Evolutionary conservation across 2,329 filamentous ascomycete genomes (phyloP).

Genomic region (Clonostachys rhizophaga): DNA sequence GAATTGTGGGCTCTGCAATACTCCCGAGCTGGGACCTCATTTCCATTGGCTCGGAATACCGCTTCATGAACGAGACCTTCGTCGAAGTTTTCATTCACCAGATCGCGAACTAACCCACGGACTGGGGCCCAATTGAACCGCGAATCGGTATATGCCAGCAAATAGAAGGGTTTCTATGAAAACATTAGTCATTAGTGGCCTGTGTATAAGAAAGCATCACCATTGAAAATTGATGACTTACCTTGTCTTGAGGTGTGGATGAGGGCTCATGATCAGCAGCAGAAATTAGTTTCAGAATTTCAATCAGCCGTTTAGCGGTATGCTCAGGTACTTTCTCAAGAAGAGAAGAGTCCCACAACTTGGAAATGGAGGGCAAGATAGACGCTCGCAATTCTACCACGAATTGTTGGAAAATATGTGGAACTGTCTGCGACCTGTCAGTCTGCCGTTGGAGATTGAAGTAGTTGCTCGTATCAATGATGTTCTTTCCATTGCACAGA

Average conservation of each 20-base stretch:
- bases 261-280: conserved; percentile 71
- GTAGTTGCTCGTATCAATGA: conserved; percentile 69
- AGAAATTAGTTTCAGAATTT: conserved; percentile 76
- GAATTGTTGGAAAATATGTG: conserved; percentile 61
- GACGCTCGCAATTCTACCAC: conserved; percentile 80
- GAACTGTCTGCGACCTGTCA: conserved; percentile 33
- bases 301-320: conserved; percentile 74
- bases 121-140: conserved; percentile 41
- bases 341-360: conserved; percentile 81
- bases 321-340: conserved; percentile 75
- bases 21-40: conserved; percentile 53
- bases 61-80: conserved; percentile 70
- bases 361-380: conserved; percentile 69
- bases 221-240: conserved; percentile 25
- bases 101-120: conserved; percentile 20
- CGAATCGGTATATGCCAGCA: conserved; percentile 36
- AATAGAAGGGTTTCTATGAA: conserved; percentile 17
- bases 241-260: conserved; percentile 57
- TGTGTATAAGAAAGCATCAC: too few species aligned
- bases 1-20: conserved; percentile 67
- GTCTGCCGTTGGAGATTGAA: conserved; percentile 35
- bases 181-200: neutral
- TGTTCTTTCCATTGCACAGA: conserved; percentile 71
- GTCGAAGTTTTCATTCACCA: conserved; percentile 29
- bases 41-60: conserved; percentile 75